These are phyloP conservation scores for Podospora pseudopauciseta DNA, from an alignment of 495 filamentous ascomycete species.

Conservation along the genomic window DNA sequence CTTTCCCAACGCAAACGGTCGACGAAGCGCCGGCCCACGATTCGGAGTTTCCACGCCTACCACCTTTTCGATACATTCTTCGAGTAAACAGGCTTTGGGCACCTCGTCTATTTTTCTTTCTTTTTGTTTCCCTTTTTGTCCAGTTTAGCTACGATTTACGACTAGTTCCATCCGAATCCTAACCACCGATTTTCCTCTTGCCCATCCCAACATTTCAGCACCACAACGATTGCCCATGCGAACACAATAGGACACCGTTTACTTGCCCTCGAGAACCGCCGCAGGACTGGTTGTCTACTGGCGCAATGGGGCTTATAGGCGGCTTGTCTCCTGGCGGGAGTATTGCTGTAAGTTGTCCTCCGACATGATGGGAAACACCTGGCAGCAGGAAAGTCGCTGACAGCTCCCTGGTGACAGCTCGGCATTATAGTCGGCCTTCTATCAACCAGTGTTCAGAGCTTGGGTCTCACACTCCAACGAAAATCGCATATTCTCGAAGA, in stretches of 20 bases:
- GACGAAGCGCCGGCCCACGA: constrained; percentile 4
- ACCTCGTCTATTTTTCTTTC: neutral
- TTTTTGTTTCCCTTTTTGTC: neutral
- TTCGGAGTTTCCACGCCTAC: constrained; percentile 2
- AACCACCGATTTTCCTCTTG: neutral
- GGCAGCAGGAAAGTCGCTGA: constrained; percentile 15
- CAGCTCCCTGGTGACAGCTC: constrained; percentile 51
- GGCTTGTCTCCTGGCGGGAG: constrained; percentile 82
- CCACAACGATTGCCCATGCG: constrained; percentile 23
- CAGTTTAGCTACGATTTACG: neutral
- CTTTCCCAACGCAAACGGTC: neutral
- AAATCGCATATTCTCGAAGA: constrained; percentile 98
- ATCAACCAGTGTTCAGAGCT: constrained; percentile 88
- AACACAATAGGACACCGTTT: constrained; percentile 21
- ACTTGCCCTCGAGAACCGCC: constrained; percentile 24
- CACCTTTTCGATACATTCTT: neutral
- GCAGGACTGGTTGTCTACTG: constrained; percentile 25
- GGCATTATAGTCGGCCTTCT: constrained; percentile 89
- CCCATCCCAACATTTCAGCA: neutral
- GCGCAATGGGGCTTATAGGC: constrained; percentile 69
- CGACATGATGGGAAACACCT: neutral
- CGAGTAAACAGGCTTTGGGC: neutral
- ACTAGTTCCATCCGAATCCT: neutral
- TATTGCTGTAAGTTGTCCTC: constrained; percentile 63
- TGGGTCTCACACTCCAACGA: constrained; percentile 95